Evolutionary conservation across 148 eudicot species (phyloP).

Genomic region (Spergularia marina): DNA sequence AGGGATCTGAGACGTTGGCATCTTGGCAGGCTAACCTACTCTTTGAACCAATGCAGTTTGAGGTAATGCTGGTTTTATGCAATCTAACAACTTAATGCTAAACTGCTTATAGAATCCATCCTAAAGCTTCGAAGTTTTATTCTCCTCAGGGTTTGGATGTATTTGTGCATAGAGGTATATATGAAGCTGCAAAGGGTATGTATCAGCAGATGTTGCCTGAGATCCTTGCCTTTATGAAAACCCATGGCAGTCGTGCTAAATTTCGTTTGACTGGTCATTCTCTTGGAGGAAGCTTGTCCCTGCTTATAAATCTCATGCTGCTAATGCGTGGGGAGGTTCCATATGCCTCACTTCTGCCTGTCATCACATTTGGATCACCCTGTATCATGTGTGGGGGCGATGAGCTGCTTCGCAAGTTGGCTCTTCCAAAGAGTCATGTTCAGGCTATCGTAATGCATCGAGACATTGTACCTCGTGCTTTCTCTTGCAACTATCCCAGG

Average conservation of each 20-base stretch:
- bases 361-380: constrained; percentile 85
- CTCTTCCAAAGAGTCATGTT: constrained; percentile 77
- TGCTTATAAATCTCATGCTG: constrained; percentile 83
- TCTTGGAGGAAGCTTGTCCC: constrained; percentile 88
- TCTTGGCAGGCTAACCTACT: constrained; percentile 99
- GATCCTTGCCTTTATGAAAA: constrained; percentile 55
- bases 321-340: constrained; percentile 74
- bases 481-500: constrained; percentile 87
- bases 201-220: constrained; percentile 91
- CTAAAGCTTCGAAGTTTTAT: neutral
- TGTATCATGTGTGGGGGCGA: constrained; percentile 96
- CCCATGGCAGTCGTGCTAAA: constrained; percentile 65
- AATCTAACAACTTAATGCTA: neutral
- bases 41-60: constrained; percentile 85
- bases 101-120: neutral
- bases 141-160: constrained; percentile 64
- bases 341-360: constrained; percentile 75
- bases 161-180: constrained; percentile 94
- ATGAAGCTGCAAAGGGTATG: constrained; percentile 97
- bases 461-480: constrained; percentile 95
- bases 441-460: constrained; percentile 85
- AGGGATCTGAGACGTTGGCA: constrained; percentile 92
- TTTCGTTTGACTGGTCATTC: constrained; percentile 97
- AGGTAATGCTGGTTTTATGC: constrained; percentile 41
- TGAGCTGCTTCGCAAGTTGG: constrained; percentile 59